Base-by-base conservation (phyloP, 1,284 basidiomycete genomes). In the Sphagnurus paluster region DNA sequence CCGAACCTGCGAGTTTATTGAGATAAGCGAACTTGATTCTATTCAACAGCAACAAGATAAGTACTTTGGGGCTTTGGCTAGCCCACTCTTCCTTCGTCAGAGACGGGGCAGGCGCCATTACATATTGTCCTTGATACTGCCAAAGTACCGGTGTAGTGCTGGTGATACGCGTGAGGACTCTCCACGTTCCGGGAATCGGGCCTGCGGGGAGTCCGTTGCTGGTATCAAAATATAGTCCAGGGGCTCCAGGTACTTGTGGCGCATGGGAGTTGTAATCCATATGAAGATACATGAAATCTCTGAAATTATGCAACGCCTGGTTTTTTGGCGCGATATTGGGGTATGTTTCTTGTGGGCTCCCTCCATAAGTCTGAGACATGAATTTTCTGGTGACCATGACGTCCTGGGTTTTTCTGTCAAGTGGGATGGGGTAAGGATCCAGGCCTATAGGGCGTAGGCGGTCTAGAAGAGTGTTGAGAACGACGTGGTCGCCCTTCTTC, bases 111-210 rank as follows among this genome's bases (percentile, higher is more conserved):
- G 42, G 21, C 2, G 28, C 47, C 6, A 64, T 19, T 26, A 58
- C 45, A 29, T 70, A 72, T 46, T 61, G 53, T 1, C 69, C 69
- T 41, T 64, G 47, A 38, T 68, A 68, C 33, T 65, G 60, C 65
- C 67, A 70, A 14, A 42, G 16, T 2, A 46, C 54, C 1, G 42
- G 21, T 0, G 25, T 17, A 7, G 57, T 41, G 13, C 55, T 36
- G 1, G 55, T 53, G 9, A 65, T 54, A 0, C 42, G 33, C 1
- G 42, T 37, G 13, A 44, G 7, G 0, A 61, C 47, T n/a, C 59
- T 42, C 24, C 42, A 39, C 4, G 41, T 14, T 3, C 41, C 29
- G 10, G 7, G 17, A 20, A 45, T 44, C n/a, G n/a, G n/a, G n/a
- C n/a, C n/a, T n/a, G n/a, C n/a, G n/a, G n/a, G n/a, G n/a, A n/a